Percentiles rank a stretch among this genome's conserved stretches.
These are phyloP conservation scores for Fusarium sp. DNA, from an alignment of 2,329 filamentous ascomycete genomes.

Conservation along the genomic window DNA sequence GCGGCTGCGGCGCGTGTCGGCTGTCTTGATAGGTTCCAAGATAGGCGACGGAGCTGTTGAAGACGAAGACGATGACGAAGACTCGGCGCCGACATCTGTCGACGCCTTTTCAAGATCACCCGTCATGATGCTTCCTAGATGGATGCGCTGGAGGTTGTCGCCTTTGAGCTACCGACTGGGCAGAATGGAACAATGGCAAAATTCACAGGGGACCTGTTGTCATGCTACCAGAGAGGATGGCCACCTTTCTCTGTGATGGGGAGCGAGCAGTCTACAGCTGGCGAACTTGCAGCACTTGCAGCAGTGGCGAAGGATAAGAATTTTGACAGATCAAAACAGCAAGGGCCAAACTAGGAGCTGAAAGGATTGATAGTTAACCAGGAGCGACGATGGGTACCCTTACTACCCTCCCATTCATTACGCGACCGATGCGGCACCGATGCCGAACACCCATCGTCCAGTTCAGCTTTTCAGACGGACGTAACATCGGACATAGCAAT, in stretches of 20 bases:
- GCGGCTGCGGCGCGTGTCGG: slow-evolving; percentile 41
- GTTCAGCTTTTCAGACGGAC: slow-evolving; percentile 13
- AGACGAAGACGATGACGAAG: slow-evolving; percentile 29
- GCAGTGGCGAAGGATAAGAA: background rate
- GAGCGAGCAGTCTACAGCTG: background rate
- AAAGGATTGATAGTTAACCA: slow-evolving; percentile 15
- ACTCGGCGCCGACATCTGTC: slow-evolving; percentile 28
- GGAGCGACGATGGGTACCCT: slow-evolving; percentile 24
- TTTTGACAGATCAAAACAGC: slow-evolving; percentile 6
- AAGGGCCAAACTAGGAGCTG: slow-evolving; percentile 17
- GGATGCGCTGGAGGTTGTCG: background rate
- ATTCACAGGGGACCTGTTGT: slow-evolving; percentile 25
- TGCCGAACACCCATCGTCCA: slow-evolving; percentile 21
- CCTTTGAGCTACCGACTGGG: slow-evolving; percentile 4
- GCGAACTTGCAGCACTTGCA: background rate
- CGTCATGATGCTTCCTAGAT: slow-evolving; percentile 32
- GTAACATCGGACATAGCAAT: slow-evolving; percentile 32
- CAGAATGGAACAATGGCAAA: slow-evolving; percentile 10
- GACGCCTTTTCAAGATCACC: slow-evolving; percentile 42
- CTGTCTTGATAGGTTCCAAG: slow-evolving; percentile 47
- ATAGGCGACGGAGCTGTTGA: slow-evolving; percentile 40
- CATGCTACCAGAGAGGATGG: slow-evolving; percentile 14
- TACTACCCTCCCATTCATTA: slow-evolving; percentile 6
- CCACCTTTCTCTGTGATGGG: background rate
- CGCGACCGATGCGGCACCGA: slow-evolving; percentile 44